Conservation (phyloP, 257 asterid genomes). For the Oldenlandia corymbosa region DNA sequence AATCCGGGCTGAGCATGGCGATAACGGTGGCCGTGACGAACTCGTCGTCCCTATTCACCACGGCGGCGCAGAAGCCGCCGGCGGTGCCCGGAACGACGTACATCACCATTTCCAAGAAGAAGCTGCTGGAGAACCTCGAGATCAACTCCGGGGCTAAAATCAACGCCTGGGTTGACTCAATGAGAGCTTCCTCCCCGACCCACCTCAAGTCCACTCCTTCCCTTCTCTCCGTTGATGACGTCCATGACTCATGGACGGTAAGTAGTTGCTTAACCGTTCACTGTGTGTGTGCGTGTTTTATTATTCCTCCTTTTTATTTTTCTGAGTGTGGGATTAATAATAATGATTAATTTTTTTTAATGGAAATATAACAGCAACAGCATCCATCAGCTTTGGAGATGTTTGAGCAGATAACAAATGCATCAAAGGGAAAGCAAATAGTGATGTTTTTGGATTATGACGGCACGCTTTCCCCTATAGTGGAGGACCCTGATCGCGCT, state of each 20-base stretch:
- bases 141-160: slow-evolving; percentile 40
- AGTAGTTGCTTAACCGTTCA: slow-evolving; percentile 11
- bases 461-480: slow-evolving; percentile 94
- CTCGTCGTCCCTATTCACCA: slow-evolving; percentile 26
- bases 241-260: slow-evolving; percentile 56
- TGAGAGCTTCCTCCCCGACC: slow-evolving; percentile 91
- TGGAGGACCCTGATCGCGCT: slow-evolving; percentile 91
- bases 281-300: neutral
- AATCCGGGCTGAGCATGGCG: slow-evolving; percentile 37
- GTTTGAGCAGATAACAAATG: slow-evolving; percentile 72
- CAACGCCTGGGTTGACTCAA: slow-evolving; percentile 72
- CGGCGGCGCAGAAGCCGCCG: slow-evolving; percentile 72
- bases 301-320: neutral
- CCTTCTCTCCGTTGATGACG: slow-evolving; percentile 42
- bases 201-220: slow-evolving; percentile 40
- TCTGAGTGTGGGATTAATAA: no score
- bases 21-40: slow-evolving; percentile 47
- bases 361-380: slow-evolving; percentile 37
- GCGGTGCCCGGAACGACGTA: slow-evolving; percentile 52
- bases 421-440: slow-evolving; percentile 82
- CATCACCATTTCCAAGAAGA: slow-evolving; percentile 58
- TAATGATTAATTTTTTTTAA: neutral
- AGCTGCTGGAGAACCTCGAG: slow-evolving; percentile 55
- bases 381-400: slow-evolving; percentile 81
- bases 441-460: slow-evolving; percentile 91